phyloP scores from a whole-genome alignment of 208 protist genomes.

The Acanthamoeba sp. region DNA sequence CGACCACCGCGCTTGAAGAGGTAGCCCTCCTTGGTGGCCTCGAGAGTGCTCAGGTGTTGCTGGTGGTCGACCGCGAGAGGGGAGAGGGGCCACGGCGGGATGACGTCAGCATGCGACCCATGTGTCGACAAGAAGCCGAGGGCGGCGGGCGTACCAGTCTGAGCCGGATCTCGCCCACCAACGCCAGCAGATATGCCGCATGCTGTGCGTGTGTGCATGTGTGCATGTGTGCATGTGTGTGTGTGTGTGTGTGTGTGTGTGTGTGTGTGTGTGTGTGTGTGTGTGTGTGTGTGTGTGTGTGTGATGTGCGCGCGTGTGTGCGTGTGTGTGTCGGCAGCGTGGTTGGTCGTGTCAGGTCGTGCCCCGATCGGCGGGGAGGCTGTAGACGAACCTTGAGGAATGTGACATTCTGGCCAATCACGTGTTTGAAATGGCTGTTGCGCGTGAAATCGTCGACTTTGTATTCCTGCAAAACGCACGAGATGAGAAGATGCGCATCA shows the following conservation, averaged over 20 bases:
- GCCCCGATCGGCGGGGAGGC: too few relatives aligned
- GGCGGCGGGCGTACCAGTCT: not conserved
- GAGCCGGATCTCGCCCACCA: constrained; percentile 22
- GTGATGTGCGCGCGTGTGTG: too few relatives aligned
- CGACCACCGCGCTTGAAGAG: constrained; percentile 56
- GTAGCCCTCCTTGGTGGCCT: constrained; percentile 62
- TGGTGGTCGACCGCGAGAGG: not conserved
- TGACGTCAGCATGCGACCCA: too few relatives aligned
- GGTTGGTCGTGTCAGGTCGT: too few relatives aligned
- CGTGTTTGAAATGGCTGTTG: constrained; percentile 22
- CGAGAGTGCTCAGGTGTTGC: constrained; percentile 32
- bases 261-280: too few relatives aligned
- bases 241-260: too few relatives aligned
- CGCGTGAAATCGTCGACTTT: constrained; percentile 47
- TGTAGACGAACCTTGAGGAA: constrained; percentile 13
- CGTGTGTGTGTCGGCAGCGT: too few relatives aligned
- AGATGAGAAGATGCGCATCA: not conserved
- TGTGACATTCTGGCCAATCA: constrained; percentile 56
- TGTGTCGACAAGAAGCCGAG: not conserved
- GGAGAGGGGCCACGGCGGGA: not conserved
- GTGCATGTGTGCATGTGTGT: too few relatives aligned
- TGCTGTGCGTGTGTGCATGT: not conserved
- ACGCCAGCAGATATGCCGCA: constrained; percentile 3
- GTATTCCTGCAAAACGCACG: not conserved
- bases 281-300: too few relatives aligned